These are phyloP conservation scores for Ophiorrhiza pumila DNA, from an alignment of 257 asterid species.

Conservation along the genomic window DNA sequence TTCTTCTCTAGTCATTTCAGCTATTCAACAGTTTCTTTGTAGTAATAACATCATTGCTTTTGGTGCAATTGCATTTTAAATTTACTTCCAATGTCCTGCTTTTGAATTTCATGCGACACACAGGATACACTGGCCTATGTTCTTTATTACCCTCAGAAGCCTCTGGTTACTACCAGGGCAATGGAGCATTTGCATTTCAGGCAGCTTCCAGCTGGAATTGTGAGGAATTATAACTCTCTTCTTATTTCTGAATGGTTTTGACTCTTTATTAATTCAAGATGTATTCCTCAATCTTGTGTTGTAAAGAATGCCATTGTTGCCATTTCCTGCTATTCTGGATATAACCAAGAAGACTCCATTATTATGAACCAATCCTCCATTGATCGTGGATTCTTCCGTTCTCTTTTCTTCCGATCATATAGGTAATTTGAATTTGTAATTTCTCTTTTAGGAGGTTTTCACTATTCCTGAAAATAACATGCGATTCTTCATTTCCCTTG, in stretches of 20 bases:
- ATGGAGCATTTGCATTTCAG: conserved; percentile 31
- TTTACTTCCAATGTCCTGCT: background rate
- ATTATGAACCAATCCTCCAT: conserved; percentile 32
- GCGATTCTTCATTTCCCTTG: background rate
- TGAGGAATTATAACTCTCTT: background rate
- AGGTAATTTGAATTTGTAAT: conserved; percentile 9
- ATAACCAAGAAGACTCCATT: conserved; percentile 27
- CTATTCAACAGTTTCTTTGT: background rate
- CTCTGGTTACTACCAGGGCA: conserved; percentile 25
- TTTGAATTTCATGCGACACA: background rate
- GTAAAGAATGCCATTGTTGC: conserved; percentile 26
- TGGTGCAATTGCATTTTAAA: background rate
- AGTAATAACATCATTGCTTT: background rate
- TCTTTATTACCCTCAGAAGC: conserved; percentile 29
- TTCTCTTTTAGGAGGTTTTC: background rate
- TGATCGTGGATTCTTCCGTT: conserved; percentile 28
- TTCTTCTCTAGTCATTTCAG: background rate
- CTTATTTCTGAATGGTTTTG: background rate
- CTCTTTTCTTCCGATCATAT: conserved; percentile 26
- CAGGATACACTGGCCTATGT: conserved; percentile 27
- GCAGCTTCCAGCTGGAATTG: conserved; percentile 30
- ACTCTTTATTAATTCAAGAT: background rate
- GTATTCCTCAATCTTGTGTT: background rate
- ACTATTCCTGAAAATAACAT: background rate
- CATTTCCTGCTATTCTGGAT: conserved; percentile 26